Evolutionary conservation across 1,284 basidiomycete genomes (phyloP).

Genomic region (Hemileia vastatrix): DNA sequence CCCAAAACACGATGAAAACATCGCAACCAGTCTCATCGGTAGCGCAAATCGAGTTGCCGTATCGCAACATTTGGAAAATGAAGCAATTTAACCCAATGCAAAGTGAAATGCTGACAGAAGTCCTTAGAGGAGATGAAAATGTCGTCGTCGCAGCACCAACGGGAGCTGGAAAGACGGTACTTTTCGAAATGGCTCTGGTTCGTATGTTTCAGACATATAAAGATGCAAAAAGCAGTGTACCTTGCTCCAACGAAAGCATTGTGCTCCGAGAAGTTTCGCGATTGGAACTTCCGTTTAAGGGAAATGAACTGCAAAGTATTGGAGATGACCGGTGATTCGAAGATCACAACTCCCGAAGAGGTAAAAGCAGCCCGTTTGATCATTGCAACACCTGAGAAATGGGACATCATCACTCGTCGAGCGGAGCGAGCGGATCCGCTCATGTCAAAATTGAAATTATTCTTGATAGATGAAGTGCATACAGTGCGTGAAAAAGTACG

Average conservation of each 20-base stretch:
- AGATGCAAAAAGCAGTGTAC: conserved; percentile 67
- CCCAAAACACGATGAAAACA: too few relatives aligned
- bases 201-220: conserved; percentile 55
- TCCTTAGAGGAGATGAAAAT: too few relatives aligned
- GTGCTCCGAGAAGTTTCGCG: conserved; percentile 69
- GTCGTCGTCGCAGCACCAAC: conserved; percentile 63
- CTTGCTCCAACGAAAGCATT: conserved; percentile 74
- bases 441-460: too few relatives aligned
- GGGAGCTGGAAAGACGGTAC: conserved; percentile 80
- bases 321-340: conserved; percentile 83
- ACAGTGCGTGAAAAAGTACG: conserved; percentile 80
- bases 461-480: conserved; percentile 80
- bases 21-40: too few relatives aligned
- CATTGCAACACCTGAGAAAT: conserved; percentile 67
- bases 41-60: too few relatives aligned
- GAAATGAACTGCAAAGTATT: too few relatives aligned
- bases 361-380: conserved; percentile 61
- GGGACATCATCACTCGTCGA: conserved; percentile 78
- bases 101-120: too few relatives aligned
- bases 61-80: too few relatives aligned
- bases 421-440: too few relatives aligned
- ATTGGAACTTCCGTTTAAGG: too few relatives aligned
- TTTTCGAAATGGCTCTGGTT: conserved; percentile 85
- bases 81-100: too few relatives aligned
- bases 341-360: conserved; percentile 54